These are phyloP conservation scores for Prunus mume DNA, from an alignment of 306 rosid species.

Conservation along the genomic window DNA sequence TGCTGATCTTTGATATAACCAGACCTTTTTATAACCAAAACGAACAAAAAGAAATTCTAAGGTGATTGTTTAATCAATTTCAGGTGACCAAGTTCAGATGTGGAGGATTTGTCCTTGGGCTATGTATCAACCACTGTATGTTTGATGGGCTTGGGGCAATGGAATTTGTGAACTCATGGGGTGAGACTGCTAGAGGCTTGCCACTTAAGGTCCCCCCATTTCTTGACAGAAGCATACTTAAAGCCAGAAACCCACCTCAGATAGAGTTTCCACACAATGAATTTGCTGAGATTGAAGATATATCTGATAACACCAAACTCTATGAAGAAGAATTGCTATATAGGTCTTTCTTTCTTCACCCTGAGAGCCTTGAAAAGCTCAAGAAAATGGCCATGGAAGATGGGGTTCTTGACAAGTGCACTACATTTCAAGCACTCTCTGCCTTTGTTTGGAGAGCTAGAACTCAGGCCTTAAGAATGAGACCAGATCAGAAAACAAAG, in stretches of 20 bases:
- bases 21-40: no score
- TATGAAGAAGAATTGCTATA: slow-evolving; percentile 51
- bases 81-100: slow-evolving; percentile 81
- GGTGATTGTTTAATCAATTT: neutral
- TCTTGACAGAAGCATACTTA: slow-evolving; percentile 62
- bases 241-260: slow-evolving; percentile 58
- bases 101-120: slow-evolving; percentile 71
- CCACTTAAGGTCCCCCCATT: slow-evolving; percentile 49
- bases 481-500: slow-evolving; percentile 62
- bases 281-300: slow-evolving; percentile 60
- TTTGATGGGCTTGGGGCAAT: slow-evolving; percentile 66
- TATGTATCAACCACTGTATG: slow-evolving; percentile 62
- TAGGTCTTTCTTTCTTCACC: slow-evolving; percentile 52
- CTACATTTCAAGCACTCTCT: slow-evolving; percentile 65
- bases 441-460: slow-evolving; percentile 85
- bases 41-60: neutral
- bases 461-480: slow-evolving; percentile 57
- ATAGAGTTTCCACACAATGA: slow-evolving; percentile 60
- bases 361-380: slow-evolving; percentile 49
- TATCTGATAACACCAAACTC: slow-evolving; percentile 47
- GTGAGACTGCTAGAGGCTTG: slow-evolving; percentile 61
- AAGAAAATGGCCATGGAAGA: slow-evolving; percentile 58
- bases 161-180: slow-evolving; percentile 79
- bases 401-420: slow-evolving; percentile 52
- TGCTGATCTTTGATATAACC: no score